These are phyloP conservation scores for Eudorina sp. DNA, from an alignment of 139 green algal species.

Conservation along the genomic window DNA sequence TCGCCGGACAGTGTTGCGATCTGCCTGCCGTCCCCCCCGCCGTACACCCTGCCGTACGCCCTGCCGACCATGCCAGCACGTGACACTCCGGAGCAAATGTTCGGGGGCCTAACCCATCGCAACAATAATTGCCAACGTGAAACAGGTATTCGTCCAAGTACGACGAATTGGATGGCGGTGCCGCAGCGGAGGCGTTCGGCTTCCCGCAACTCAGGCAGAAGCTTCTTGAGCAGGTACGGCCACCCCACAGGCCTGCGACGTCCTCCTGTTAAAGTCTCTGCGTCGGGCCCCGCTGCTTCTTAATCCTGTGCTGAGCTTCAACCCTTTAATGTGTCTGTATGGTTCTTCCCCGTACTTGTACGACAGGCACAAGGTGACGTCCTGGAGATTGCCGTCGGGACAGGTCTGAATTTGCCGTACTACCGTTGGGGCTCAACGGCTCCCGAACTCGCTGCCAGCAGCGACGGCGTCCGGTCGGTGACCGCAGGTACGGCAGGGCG, in stretches of 20 bases:
- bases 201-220: slow-evolving; percentile 65
- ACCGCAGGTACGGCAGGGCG: slow-evolving; percentile 2
- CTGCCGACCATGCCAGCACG: too few species aligned
- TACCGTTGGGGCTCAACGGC: slow-evolving; percentile 58
- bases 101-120: too few species aligned
- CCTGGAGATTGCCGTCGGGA: slow-evolving; percentile 72
- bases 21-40: too few species aligned
- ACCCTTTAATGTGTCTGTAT: not conserved
- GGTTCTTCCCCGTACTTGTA: not conserved
- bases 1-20: too few species aligned
- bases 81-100: too few species aligned
- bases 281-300: not conserved
- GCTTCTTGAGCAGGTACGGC: slow-evolving; percentile 60
- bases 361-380: slow-evolving; percentile 57
- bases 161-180: slow-evolving; percentile 76
- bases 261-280: too few species aligned
- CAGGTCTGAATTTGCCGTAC: slow-evolving; percentile 75
- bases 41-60: too few species aligned
- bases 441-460: not conserved
- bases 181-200: slow-evolving; percentile 64
- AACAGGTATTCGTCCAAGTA: slow-evolving; percentile 63
- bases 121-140: too few species aligned
- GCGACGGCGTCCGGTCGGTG: slow-evolving; percentile 32
- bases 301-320: not conserved
- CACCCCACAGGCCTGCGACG: too few species aligned